phyloP scores from a whole-genome alignment of 129 eudicot genomes.

The Daucus carota region DNA sequence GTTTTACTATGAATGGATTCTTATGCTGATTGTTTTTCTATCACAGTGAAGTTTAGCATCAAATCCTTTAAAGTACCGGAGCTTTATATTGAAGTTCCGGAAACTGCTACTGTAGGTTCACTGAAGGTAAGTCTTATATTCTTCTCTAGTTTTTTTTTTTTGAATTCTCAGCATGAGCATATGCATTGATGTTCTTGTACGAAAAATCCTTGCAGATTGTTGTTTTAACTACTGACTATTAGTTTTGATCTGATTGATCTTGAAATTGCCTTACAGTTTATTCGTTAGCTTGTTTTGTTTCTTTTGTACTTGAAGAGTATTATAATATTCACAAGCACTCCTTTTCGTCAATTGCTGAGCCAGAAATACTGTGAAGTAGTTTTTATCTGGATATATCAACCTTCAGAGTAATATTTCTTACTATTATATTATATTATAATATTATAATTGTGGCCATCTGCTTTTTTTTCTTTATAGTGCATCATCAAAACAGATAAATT shows the following conservation, averaged over 20 bases:
- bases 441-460: not conserved
- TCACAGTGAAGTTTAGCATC: conserved; percentile 77
- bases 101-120: conserved; percentile 80
- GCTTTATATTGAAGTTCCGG: conserved; percentile 89
- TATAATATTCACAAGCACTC: not conserved
- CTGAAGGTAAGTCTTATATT: conserved; percentile 53
- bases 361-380: not conserved
- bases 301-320: not conserved
- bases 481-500: not conserved
- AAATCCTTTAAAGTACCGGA: conserved; percentile 93
- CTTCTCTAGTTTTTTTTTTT: conserved; percentile 5
- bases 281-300: not conserved
- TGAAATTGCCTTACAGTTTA: not conserved
- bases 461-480: not conserved
- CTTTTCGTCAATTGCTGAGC: not conserved
- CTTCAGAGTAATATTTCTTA: not conserved
- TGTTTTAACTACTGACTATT: not conserved
- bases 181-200: not conserved
- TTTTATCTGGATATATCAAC: not conserved
- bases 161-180: conserved; percentile 1
- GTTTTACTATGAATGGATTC: conserved; percentile 1
- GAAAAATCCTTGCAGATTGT: not conserved
- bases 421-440: too few relatives aligned
- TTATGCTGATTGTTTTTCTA: conserved; percentile 23
- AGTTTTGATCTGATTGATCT: not conserved